Evolutionary conservation across 495 filamentous ascomycete species (phyloP).

Genomic region (Patellaria atrata): DNA sequence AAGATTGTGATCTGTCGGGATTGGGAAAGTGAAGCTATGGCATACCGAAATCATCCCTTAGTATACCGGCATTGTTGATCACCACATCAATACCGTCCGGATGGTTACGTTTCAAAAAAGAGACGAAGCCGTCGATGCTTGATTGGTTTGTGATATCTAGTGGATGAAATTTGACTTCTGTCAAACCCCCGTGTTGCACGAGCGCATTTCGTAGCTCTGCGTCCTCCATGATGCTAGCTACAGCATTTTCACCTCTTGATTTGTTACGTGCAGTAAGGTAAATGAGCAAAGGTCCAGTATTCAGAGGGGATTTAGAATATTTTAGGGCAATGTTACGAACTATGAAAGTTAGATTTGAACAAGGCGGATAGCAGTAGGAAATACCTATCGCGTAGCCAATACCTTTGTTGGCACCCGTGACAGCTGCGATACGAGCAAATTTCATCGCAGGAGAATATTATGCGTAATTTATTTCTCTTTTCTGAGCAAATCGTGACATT

Average conservation of each 20-base stretch:
- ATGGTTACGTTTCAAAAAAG: conserved; percentile 31
- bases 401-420: conserved; percentile 33
- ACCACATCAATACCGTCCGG: conserved; percentile 35
- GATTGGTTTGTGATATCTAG: conserved; percentile 31
- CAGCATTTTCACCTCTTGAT: conserved; percentile 29
- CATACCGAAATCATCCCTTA: conserved; percentile 25
- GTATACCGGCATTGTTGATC: conserved; percentile 36
- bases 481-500: too few species aligned
- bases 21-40: too few species aligned
- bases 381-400: conserved; percentile 19
- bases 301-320: conserved; percentile 33
- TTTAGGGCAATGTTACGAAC: conserved; percentile 32
- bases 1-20: too few species aligned
- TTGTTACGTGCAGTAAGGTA: conserved; percentile 37
- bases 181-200: conserved; percentile 28
- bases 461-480: too few species aligned
- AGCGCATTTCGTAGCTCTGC: conserved; percentile 29
- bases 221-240: conserved; percentile 28
- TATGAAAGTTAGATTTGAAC: conserved; percentile 7
- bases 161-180: conserved; percentile 29
- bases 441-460: too few species aligned
- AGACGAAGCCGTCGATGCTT: conserved; percentile 29
- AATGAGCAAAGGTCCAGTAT: conserved; percentile 33
- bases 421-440: conserved; percentile 25
- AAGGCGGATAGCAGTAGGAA: neutral